phyloP scores from a whole-genome alignment of 345 rosid species.

The Balakata baccata region DNA sequence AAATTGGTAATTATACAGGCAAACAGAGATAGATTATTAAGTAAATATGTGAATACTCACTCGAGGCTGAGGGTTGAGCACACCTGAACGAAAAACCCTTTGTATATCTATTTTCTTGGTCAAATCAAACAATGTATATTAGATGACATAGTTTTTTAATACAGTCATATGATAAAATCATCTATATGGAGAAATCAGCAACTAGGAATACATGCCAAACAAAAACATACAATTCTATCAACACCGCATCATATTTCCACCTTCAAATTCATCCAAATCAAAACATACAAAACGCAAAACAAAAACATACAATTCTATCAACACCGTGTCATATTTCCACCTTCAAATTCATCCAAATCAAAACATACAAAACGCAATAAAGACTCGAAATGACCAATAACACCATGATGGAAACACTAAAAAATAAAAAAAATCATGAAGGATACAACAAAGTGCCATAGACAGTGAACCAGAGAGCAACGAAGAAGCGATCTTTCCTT shows the following conservation, averaged over 20 bases:
- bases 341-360: too few species aligned
- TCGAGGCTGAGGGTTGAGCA: constrained; percentile 80
- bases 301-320: background rate
- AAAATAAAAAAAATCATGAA: constrained; percentile 13
- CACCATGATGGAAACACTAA: background rate
- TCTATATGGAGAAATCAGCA: background rate
- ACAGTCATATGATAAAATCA: background rate
- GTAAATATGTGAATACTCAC: constrained; percentile 44
- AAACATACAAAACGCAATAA: background rate
- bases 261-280: too few species aligned
- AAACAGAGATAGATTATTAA: constrained; percentile 3
- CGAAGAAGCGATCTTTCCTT: constrained; percentile 50
- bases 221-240: too few species aligned
- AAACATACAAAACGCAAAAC: too few species aligned
- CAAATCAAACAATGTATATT: constrained; percentile 40
- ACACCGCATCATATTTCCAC: too few species aligned
- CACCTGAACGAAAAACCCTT: constrained; percentile 77
- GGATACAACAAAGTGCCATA: constrained; percentile 99
- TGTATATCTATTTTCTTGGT: constrained; percentile 60
- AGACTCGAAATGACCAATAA: background rate
- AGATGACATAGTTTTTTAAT: background rate
- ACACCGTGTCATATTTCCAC: too few species aligned
- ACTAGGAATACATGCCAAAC: too few species aligned
- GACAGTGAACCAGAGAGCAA: constrained; percentile 86
- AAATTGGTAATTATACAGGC: background rate